Evolutionary conservation across 106 monocot genomes (phyloP), one percentile per base, ranked within the genome.

Genomic region (Dendrobium chrysotoxum): DNA sequence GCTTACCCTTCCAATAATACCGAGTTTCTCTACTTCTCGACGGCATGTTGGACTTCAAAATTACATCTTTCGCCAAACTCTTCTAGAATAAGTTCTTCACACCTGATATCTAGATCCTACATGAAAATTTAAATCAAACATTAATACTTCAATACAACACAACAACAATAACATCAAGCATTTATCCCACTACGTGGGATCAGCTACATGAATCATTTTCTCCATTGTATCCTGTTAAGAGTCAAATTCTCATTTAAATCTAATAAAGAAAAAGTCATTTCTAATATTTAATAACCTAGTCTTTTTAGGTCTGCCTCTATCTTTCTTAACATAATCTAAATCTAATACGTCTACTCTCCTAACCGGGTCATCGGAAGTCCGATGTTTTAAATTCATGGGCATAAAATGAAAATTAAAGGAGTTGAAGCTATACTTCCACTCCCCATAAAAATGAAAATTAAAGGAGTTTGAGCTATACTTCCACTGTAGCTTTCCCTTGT

Each of bases 1-100:
- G 80, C 92, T 89, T 77, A 95, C 98, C 86, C 91, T 84, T 17
- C 79, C 79, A 72, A 95, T 89, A 86, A 98, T 89, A 58, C 98
- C 98, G 64, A 98, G 92, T 71, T 85, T 98, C 85, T 98, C 98
- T 68, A 85, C 86, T 98, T 98, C 28, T 94, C 88, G 28, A 92
- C 92, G 44, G 97, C 92, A 87, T 98, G 95, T 28, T 79, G 85
- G 55, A 92, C 95, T 81, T 98, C 98, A 85, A 98, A 98, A 86
- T 98, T 86, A 82, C 94, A 95, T 78, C 81, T 58, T 75, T 84
- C 79, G 17, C 85, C 85, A 87, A 98, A 98, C 75, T 92, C 91
- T 75, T 98, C 98, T 72, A 68, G 77, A 75, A 98, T 92, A 64
- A 98, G 91, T 78, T 95, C 91, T 83, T 98, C 98, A 79, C 98